phyloP scores from a whole-genome alignment of 768 basidiomycete genomes.

The Tremella yokohamensis region DNA sequence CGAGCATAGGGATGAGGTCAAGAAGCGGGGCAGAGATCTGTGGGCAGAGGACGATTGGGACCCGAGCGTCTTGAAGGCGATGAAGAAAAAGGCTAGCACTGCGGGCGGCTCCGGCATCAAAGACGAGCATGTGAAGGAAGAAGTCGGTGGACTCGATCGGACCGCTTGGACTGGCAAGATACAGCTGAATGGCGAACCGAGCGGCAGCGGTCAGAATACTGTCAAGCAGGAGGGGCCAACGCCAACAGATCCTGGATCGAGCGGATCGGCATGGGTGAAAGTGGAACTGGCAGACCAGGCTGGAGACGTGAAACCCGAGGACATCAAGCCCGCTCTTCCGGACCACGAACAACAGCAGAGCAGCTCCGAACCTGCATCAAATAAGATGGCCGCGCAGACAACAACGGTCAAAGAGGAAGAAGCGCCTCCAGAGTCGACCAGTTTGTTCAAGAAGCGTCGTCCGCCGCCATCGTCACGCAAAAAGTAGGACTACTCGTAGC shows the following conservation, averaged over 20 bases:
- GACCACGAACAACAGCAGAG: too few species aligned
- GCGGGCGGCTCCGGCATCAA: slow-evolving; percentile 11
- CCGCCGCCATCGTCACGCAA: slow-evolving; percentile 35
- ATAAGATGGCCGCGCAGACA: too few species aligned
- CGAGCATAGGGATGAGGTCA: slow-evolving; percentile 60
- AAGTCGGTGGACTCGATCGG: slow-evolving; percentile 15
- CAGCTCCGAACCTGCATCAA: too few species aligned
- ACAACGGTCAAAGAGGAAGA: neutral
- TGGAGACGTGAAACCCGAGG: too few species aligned
- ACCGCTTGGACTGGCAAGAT: slow-evolving; percentile 13
- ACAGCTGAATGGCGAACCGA: slow-evolving; percentile 14
- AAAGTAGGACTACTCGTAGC: slow-evolving; percentile 9
- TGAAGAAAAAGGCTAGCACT: slow-evolving; percentile 54
- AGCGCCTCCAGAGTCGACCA: slow-evolving; percentile 7
- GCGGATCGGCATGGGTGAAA: neutral
- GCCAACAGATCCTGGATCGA: neutral
- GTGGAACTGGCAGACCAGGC: neutral
- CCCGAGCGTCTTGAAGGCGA: slow-evolving; percentile 66
- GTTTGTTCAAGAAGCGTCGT: slow-evolving; percentile 52
- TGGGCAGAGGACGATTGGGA: slow-evolving; percentile 80
- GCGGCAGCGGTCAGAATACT: neutral
- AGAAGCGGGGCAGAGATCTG: slow-evolving; percentile 55
- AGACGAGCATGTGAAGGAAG: slow-evolving; percentile 18
- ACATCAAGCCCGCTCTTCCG: too few species aligned
- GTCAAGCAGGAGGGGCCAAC: slow-evolving; percentile 13